Evolutionary conservation across 768 basidiomycete genomes (phyloP).

Genomic region (Chalciporus sphaerocephalus): DNA sequence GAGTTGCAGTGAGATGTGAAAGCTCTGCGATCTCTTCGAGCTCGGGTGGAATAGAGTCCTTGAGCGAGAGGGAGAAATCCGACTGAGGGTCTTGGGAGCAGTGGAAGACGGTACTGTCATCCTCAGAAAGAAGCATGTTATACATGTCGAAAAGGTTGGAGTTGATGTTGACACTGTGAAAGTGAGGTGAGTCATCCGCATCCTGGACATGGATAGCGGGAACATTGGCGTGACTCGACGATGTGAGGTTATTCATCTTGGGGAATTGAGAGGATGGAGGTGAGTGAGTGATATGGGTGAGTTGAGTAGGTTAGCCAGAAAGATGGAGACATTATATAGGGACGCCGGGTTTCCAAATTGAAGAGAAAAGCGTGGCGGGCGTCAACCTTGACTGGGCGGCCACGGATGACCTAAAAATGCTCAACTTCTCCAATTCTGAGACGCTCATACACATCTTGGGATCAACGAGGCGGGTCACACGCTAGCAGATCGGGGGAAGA

Average conservation of each 20-base stretch:
- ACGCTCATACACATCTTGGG: conserved; percentile 8
- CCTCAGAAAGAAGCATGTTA: background rate
- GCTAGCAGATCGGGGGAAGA: conserved; percentile 2
- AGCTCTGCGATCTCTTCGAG: conserved; percentile 21
- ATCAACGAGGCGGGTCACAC: conserved; percentile 2
- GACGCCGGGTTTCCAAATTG: conserved; percentile 7
- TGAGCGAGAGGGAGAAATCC: background rate
- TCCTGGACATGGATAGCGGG: conserved; percentile 18
- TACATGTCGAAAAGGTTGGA: no score
- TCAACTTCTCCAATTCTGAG: background rate
- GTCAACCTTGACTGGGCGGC: conserved; percentile 4
- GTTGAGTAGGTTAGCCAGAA: conserved; percentile 5
- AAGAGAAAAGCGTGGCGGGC: conserved; percentile 7
- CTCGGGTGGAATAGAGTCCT: background rate
- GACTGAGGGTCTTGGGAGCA: conserved; percentile 4
- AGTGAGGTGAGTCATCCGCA: conserved; percentile 8
- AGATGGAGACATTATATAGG: conserved; percentile 20
- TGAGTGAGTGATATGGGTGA: conserved; percentile 1
- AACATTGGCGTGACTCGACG: conserved; percentile 1
- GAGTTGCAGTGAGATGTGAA: conserved; percentile 7
- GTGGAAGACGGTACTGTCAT: background rate
- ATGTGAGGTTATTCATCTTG: conserved; percentile 12
- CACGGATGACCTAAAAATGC: conserved; percentile 2
- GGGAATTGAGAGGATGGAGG: background rate
- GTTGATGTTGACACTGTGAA: conserved; percentile 8